These are phyloP conservation scores for Silene coronaria DNA, from an alignment of 179 eudicot species.

Conservation along the genomic window DNA sequence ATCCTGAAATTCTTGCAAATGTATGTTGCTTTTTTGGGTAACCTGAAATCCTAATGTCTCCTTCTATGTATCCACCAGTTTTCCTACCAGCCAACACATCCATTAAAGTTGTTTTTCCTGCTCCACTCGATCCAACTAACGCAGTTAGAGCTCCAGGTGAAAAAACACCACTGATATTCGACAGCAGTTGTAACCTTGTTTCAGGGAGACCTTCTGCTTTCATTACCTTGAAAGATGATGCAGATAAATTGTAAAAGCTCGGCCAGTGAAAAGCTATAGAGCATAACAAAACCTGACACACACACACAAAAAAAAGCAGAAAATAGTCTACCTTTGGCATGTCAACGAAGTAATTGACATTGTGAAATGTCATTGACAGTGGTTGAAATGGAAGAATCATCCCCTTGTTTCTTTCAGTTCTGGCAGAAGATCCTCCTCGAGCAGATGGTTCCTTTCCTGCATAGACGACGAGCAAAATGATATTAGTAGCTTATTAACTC, in stretches of 20 bases:
- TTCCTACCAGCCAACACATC: slow-evolving; percentile 94
- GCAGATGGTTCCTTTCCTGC: slow-evolving; percentile 28
- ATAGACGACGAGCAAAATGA: slow-evolving; percentile 10
- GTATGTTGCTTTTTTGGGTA: slow-evolving; percentile 66
- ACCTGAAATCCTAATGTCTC: slow-evolving; percentile 85
- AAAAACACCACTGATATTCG: slow-evolving; percentile 76
- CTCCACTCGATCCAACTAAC: slow-evolving; percentile 91
- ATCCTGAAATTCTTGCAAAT: slow-evolving; percentile 86
- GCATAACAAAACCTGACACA: background rate
- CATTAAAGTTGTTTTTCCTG: slow-evolving; percentile 95
- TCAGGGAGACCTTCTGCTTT: slow-evolving; percentile 53
- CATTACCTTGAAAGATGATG: slow-evolving; percentile 53
- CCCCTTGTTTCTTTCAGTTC: slow-evolving; percentile 43
- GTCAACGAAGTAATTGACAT: slow-evolving; percentile 80
- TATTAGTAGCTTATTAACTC: background rate
- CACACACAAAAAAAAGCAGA: background rate
- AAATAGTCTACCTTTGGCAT: slow-evolving; percentile 66
- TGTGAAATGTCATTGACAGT: slow-evolving; percentile 74
- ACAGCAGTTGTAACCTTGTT: slow-evolving; percentile 65
- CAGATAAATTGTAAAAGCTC: background rate
- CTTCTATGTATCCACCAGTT: slow-evolving; percentile 86
- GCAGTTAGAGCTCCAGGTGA: slow-evolving; percentile 92
- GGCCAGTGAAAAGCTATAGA: background rate
- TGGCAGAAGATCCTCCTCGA: slow-evolving; percentile 14
- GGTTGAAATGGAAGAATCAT: slow-evolving; percentile 98